Evolutionary conservation across 1,284 basidiomycete genomes (phyloP).

Genomic region (Trametes pubescens): DNA sequence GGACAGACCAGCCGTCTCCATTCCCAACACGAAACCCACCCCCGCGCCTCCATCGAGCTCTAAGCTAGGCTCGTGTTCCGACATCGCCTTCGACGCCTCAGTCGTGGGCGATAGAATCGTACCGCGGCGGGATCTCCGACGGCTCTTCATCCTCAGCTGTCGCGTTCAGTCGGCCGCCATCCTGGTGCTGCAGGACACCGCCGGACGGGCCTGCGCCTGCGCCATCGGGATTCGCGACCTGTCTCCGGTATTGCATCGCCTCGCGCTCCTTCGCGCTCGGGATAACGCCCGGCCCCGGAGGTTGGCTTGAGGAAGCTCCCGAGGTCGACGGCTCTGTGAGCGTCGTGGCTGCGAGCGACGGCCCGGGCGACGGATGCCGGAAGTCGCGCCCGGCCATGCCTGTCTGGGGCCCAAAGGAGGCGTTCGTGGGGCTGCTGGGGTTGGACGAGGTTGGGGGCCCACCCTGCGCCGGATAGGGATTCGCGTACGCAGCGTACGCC

Average conservation of each 20-base stretch:
- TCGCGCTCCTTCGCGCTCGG: constrained; percentile 46
- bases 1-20: not conserved
- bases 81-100: not conserved
- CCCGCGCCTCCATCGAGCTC: not conserved
- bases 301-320: constrained; percentile 24
- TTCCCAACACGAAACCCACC: not conserved
- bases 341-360: constrained; percentile 38
- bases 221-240: constrained; percentile 35
- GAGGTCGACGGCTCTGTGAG: constrained; percentile 28
- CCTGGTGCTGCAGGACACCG: constrained; percentile 43
- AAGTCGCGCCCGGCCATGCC: constrained; percentile 34
- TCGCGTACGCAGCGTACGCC: constrained; percentile 37
- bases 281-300: constrained; percentile 26
- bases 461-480: constrained; percentile 20
- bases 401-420: constrained; percentile 19
- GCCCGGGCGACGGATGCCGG: constrained; percentile 40
- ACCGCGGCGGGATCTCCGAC: constrained; percentile 46
- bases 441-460: constrained; percentile 21
- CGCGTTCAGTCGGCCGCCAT: constrained; percentile 40
- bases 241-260: constrained; percentile 32
- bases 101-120: constrained; percentile 44
- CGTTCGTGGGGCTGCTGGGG: constrained; percentile 23
- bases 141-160: constrained; percentile 36
- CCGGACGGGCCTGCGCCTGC: constrained; percentile 10
- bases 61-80: not conserved